Evolutionary conservation across 306 rosid species (phyloP), one percentile per base, ranked within the genome.

Genomic region (Vicia sativa): DNA sequence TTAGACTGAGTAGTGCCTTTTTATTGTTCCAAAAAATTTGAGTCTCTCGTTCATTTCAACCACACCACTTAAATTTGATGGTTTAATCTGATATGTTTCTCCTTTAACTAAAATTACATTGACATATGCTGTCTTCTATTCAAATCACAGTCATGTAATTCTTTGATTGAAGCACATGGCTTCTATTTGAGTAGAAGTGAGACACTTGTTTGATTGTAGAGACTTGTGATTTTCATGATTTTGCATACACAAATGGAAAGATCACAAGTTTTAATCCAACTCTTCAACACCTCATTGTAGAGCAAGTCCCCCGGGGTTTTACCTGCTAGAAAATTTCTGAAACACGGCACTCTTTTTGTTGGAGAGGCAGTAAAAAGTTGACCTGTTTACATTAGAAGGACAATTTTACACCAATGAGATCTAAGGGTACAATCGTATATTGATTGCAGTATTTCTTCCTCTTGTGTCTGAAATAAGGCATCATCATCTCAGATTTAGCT

Each of bases 381-480:
- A n/a, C 16, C 18, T 43, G 49, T 43, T 43, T 43, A 12, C n/a
- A 43, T 68, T 19, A 35, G 63, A 41, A 60, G 42, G 5, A 45
- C 16, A 31, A 18, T 19, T 16, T 19, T 68, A 28, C 15, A 11
- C 43, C 16, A 41, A 53, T 13, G 56, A 21, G 15, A 42, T 50
- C 67, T 65, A 8, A 39, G 39, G 19, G 55, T 38, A 28, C 44
- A 18, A 45, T 34, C 80, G 34, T 65, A 19, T 55, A 16, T 62
- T 11, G 43, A 19, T n/a, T 72, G 39, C 71, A 59, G 44, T 59
- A 23, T 58, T 54, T 59, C 67, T 56, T 53, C 71, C 35, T 56
- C 44, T 59, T 58, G 59, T 69, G 63, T 63, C 57, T 68, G 13
- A 62, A 57, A 48, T 31, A 49, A 44, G 70, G 55, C 19, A 28